These are phyloP conservation scores for Retiboletus fuscus DNA, from an alignment of 1,284 basidiomycete species.

Conservation along the genomic window DNA sequence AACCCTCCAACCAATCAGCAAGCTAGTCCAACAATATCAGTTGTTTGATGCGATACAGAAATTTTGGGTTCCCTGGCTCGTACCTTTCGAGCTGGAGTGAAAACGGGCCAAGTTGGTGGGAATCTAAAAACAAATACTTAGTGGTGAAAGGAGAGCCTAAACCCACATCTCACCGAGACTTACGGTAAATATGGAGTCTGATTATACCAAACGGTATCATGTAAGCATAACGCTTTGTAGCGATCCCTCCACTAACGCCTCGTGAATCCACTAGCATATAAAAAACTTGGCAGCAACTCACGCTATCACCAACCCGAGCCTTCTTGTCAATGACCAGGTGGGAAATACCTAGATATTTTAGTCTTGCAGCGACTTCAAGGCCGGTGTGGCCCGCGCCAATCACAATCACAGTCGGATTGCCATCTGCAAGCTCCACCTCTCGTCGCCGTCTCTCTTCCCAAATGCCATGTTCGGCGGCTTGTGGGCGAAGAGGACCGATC, in stretches of 20 bases:
- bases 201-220: conserved; percentile 45
- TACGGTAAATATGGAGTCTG: conserved; percentile 46
- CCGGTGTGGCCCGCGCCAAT: conserved; percentile 56
- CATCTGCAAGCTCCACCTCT: conserved; percentile 40
- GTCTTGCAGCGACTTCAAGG: conserved; percentile 50
- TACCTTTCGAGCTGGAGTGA: conserved; percentile 52
- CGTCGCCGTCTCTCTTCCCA: conserved; percentile 44
- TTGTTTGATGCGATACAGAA: background rate
- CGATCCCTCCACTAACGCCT: conserved; percentile 48
- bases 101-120: conserved; percentile 56
- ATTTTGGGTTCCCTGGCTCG: background rate
- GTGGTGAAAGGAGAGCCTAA: background rate
- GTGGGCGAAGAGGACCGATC: conserved; percentile 41
- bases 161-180: conserved; percentile 12
- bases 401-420: conserved; percentile 47
- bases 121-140: conserved; percentile 42
- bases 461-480: conserved; percentile 40
- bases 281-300: conserved; percentile 14
- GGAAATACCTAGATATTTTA: conserved; percentile 52
- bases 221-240: conserved; percentile 48
- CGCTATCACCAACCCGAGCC: conserved; percentile 50
- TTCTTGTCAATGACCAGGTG: conserved; percentile 53
- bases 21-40: conserved; percentile 48
- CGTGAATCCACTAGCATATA: conserved; percentile 16
- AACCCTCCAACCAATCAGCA: conserved; percentile 71